Evolutionary conservation across 1,284 basidiomycete species (phyloP).

Genomic region (Rhodotorula sp.): DNA sequence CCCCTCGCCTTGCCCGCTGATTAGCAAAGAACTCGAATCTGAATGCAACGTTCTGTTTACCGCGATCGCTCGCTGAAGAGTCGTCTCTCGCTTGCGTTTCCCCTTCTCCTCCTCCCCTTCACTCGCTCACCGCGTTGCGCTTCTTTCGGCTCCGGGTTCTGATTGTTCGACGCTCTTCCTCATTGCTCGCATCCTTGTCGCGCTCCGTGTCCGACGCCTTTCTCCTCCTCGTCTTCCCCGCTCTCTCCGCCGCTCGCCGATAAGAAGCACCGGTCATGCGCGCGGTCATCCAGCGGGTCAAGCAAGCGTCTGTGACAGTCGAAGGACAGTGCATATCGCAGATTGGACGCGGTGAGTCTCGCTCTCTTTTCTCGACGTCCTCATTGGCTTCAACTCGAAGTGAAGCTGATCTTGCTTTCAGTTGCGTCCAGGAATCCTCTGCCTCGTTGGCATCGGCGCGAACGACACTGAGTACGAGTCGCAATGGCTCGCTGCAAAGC

Average conservation of each 20-base stretch:
- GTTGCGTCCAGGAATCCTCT: constrained; percentile 11
- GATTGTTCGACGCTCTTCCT: too few species aligned
- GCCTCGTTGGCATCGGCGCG: constrained; percentile 35
- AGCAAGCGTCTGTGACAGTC: constrained; percentile 22
- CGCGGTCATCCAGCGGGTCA: constrained; percentile 29
- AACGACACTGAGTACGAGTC: constrained; percentile 27
- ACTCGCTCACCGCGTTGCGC: too few species aligned
- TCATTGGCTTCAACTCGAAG: neutral
- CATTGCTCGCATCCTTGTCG: too few species aligned
- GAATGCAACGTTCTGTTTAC: too few species aligned
- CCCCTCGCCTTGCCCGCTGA: too few species aligned
- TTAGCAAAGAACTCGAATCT: too few species aligned
- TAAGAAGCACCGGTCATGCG: constrained; percentile 7
- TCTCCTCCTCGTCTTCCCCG: neutral
- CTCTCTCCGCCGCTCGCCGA: neutral
- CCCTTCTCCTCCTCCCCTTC: too few species aligned
- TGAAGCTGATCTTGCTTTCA: neutral
- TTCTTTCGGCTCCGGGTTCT: too few species aligned
- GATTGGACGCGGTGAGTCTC: constrained; percentile 23
- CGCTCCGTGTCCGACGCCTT: too few species aligned
- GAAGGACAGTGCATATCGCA: constrained; percentile 22
- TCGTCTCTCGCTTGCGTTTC: too few species aligned
- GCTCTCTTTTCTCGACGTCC: neutral
- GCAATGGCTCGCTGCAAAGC: constrained; percentile 30
- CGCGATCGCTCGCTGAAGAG: too few species aligned